A percentile compares a stretch with the other conserved stretches of the same genome.
These are phyloP conservation scores for Lepidopterella palustris DNA, from an alignment of 495 filamentous ascomycete species.

Conservation along the genomic window DNA sequence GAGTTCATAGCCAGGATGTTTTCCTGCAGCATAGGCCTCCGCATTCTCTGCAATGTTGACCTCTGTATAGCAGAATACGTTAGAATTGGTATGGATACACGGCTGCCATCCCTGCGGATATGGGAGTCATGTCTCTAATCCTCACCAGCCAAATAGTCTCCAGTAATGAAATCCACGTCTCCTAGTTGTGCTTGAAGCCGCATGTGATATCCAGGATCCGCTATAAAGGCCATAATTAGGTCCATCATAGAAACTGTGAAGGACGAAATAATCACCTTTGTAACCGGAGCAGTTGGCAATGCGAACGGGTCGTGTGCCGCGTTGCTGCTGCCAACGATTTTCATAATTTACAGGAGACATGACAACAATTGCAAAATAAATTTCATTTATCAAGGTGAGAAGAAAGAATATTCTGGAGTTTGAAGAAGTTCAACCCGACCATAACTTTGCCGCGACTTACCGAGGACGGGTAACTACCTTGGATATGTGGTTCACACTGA, in stretches of 20 bases:
- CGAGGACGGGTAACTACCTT: no score
- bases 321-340: constrained; percentile 18
- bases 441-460: no score
- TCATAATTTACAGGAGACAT: constrained; percentile 8
- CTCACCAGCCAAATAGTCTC: constrained; percentile 49
- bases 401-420: background rate
- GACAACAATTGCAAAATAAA: background rate
- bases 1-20: constrained; percentile 40
- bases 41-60: constrained; percentile 46
- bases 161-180: constrained; percentile 50
- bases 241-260: background rate
- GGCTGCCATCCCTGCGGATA: no score
- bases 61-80: constrained; percentile 25
- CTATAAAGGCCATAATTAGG: constrained; percentile 23
- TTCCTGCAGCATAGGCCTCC: constrained; percentile 34
- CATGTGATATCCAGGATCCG: constrained; percentile 43
- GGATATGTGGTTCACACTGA: no score
- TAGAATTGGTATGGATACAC: background rate
- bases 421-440: no score
- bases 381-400: background rate
- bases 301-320: constrained; percentile 36
- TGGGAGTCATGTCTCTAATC: constrained; percentile 2
- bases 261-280: constrained; percentile 31
- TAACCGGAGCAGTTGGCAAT: constrained; percentile 48
- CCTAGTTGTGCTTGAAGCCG: constrained; percentile 41